These are phyloP conservation scores for Acacia acuminata DNA, from an alignment of 306 rosid species.

Conservation along the genomic window DNA sequence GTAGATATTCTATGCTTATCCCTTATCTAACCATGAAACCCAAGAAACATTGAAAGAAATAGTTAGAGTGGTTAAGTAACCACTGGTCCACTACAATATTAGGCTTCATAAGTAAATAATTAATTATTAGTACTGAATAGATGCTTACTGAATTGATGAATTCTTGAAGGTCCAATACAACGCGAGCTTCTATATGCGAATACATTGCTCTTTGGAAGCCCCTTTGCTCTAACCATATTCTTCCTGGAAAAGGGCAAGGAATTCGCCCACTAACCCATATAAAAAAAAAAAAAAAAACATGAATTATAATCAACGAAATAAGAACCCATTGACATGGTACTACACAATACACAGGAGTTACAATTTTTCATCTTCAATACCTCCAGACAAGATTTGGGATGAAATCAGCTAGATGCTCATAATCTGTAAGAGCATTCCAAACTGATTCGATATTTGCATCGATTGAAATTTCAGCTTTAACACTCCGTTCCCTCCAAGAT, in stretches of 20 bases:
- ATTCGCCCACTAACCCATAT: conserved; percentile 60
- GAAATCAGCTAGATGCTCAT: conserved; percentile 86
- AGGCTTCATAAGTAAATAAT: conserved; percentile 11
- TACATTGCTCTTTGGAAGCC: conserved; percentile 90
- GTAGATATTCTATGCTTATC: neutral
- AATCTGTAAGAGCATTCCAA: conserved; percentile 91
- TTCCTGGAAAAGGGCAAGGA: conserved; percentile 87
- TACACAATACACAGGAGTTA: neutral
- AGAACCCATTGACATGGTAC: neutral
- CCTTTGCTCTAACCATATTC: conserved; percentile 95
- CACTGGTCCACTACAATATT: neutral
- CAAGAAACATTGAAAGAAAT: neutral
- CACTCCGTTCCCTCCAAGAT: conserved; percentile 86
- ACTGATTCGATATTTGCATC: conserved; percentile 69
- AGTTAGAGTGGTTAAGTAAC: neutral
- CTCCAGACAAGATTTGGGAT: conserved; percentile 92
- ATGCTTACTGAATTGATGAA: conserved; percentile 61
- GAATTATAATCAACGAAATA: neutral
- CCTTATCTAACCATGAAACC: conserved; percentile 9
- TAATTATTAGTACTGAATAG: conserved; percentile 1
- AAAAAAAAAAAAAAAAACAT: too few relatives aligned
- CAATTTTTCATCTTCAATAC: conserved; percentile 29
- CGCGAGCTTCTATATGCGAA: conserved; percentile 99
- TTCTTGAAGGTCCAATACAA: conserved; percentile 93
- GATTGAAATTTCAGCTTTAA: conserved; percentile 58